These are phyloP conservation scores for Suhomyces bribrorum DNA, from an alignment of 1,139 yeast species.

Conservation along the genomic window DNA sequence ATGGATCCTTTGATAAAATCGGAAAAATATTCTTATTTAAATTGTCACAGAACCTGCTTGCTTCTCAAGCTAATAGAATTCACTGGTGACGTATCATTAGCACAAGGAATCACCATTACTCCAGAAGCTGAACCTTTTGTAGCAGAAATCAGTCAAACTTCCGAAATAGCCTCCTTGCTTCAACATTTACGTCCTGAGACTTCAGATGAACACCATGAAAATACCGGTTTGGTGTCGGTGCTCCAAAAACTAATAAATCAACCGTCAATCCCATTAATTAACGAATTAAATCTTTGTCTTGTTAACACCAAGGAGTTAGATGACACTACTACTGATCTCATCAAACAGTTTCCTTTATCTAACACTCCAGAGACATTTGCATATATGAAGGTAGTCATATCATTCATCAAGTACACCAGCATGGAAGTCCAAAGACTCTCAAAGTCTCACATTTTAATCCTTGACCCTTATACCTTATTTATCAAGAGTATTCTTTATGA, in stretches of 20 bases:
- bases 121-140: slow-evolving; percentile 6
- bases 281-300: slow-evolving; percentile 7
- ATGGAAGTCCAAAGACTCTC: slow-evolving; percentile 14
- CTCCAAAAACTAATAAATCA: not conserved
- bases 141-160: slow-evolving; percentile 5
- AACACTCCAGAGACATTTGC: slow-evolving; percentile 7
- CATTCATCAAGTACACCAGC: slow-evolving; percentile 5
- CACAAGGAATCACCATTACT: not conserved
- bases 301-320: slow-evolving; percentile 2
- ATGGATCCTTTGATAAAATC: slow-evolving; percentile 12
- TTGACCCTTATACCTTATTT: slow-evolving; percentile 26
- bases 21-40: slow-evolving; percentile 4
- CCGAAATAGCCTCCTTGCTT: not conserved
- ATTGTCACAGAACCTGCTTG: slow-evolving; percentile 9
- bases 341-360: slow-evolving; percentile 7
- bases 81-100: slow-evolving; percentile 4
- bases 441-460: slow-evolving; percentile 21
- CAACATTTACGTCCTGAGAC: not conserved
- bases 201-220: not conserved
- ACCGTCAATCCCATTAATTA: slow-evolving; percentile 2
- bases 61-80: slow-evolving; percentile 11
- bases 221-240: not conserved
- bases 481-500: slow-evolving; percentile 15
- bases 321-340: slow-evolving; percentile 6
- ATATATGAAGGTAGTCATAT: slow-evolving; percentile 10